These are phyloP conservation scores for Clavaria fumosa DNA, from an alignment of 768 basidiomycete species.

Conservation along the genomic window DNA sequence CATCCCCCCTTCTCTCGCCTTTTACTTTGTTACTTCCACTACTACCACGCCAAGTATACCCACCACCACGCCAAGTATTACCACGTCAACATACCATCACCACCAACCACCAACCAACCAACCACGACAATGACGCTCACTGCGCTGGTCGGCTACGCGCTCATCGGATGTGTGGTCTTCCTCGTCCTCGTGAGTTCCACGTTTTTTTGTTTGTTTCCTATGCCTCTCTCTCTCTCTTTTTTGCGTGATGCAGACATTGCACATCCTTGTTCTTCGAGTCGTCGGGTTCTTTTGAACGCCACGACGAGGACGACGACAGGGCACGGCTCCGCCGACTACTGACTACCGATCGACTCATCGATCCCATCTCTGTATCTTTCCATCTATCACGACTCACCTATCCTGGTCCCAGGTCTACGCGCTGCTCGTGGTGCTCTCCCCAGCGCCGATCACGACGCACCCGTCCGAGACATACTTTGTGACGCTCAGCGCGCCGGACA, in stretches of 20 bases:
- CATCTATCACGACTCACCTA: slow-evolving; percentile 6
- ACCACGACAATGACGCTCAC: too few relatives aligned
- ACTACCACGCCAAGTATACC: too few relatives aligned
- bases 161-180: too few relatives aligned
- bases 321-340: slow-evolving; percentile 30
- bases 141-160: too few relatives aligned
- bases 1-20: too few relatives aligned
- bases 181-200: too few relatives aligned
- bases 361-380: not conserved
- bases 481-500: slow-evolving; percentile 30
- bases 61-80: too few relatives aligned
- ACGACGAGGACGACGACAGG: slow-evolving; percentile 52
- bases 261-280: slow-evolving; percentile 95
- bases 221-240: too few relatives aligned
- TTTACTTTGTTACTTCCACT: too few relatives aligned
- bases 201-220: too few relatives aligned
- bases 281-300: slow-evolving; percentile 42
- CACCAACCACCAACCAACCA: too few relatives aligned
- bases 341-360: slow-evolving; percentile 24
- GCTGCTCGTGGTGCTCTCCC: slow-evolving; percentile 61
- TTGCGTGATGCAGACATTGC: slow-evolving; percentile 41
- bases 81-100: too few relatives aligned
- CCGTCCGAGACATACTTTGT: slow-evolving; percentile 60
- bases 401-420: slow-evolving; percentile 43
- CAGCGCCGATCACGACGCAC: slow-evolving; percentile 42